Evolutionary conservation across 1,284 basidiomycete species (phyloP).

Genomic region (Sanghuangporus weigelae): DNA sequence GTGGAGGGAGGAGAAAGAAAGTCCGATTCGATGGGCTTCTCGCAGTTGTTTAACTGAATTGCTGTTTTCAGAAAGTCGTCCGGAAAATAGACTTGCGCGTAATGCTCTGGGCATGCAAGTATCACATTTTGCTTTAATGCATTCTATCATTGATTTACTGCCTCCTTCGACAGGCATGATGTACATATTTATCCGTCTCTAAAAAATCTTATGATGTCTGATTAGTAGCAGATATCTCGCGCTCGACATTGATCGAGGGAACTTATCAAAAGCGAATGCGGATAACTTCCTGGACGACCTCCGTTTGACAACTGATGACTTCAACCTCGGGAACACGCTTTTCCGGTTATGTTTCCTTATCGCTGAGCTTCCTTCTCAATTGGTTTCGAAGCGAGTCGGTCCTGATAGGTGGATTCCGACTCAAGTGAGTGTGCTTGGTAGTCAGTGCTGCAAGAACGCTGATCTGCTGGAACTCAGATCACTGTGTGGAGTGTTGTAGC

Average conservation of each 20-base stretch:
- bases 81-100: slow-evolving; percentile 30
- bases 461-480: slow-evolving; percentile 11
- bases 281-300: slow-evolving; percentile 55
- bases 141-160: not conserved
- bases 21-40: not conserved
- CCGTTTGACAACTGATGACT: slow-evolving; percentile 40
- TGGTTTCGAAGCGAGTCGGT: slow-evolving; percentile 32
- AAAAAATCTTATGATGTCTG: not conserved
- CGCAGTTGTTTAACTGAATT: not conserved
- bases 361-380: slow-evolving; percentile 29
- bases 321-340: slow-evolving; percentile 32
- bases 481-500: slow-evolving; percentile 25
- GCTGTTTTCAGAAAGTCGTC: slow-evolving; percentile 16
- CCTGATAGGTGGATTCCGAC: slow-evolving; percentile 25
- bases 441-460: slow-evolving; percentile 14
- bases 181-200: not conserved
- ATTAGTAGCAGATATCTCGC: slow-evolving; percentile 23
- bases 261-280: slow-evolving; percentile 42
- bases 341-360: slow-evolving; percentile 28
- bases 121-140: slow-evolving; percentile 3
- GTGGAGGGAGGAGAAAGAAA: slow-evolving; percentile 29
- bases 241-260: slow-evolving; percentile 26
- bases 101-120: slow-evolving; percentile 27
- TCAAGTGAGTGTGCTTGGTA: slow-evolving; percentile 4
- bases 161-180: slow-evolving; percentile 3